phyloP scores from a whole-genome alignment of 805 yeast species.

The Candida loeiensis region DNA sequence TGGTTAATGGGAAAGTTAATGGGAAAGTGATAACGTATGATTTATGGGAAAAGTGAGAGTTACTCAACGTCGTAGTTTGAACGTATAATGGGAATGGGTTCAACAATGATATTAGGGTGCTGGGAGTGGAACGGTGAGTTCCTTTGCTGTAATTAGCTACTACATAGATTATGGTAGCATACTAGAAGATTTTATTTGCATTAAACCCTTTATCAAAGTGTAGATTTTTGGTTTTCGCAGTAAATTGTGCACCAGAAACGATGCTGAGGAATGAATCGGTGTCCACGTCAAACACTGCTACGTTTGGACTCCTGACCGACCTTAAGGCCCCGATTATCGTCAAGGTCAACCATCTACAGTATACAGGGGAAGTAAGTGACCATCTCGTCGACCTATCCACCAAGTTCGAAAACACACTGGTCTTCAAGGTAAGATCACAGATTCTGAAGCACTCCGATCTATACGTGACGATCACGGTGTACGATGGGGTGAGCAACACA shows the following conservation, averaged over 20 bases:
- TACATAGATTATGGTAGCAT: too few relatives aligned
- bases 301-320: slow-evolving; percentile 41
- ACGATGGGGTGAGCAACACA: slow-evolving; percentile 29
- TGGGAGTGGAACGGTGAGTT: too few relatives aligned
- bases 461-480: slow-evolving; percentile 27
- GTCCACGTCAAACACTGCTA: slow-evolving; percentile 22
- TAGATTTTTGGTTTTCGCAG: too few relatives aligned
- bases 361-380: slow-evolving; percentile 11
- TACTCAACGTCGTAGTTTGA: too few relatives aligned
- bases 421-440: slow-evolving; percentile 31
- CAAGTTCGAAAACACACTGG: slow-evolving; percentile 32
- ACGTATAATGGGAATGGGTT: too few relatives aligned
- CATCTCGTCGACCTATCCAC: slow-evolving; percentile 25
- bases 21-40: too few relatives aligned
- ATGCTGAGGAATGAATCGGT: slow-evolving; percentile 7
- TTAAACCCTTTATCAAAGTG: not conserved
- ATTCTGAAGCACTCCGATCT: slow-evolving; percentile 35
- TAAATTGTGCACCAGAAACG: not conserved
- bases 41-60: too few relatives aligned
- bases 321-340: slow-evolving; percentile 30
- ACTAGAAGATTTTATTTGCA: too few relatives aligned
- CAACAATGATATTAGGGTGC: too few relatives aligned
- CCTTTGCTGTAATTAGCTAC: too few relatives aligned
- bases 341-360: slow-evolving; percentile 30
- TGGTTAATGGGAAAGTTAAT: too few relatives aligned